These are phyloP conservation scores for Sherardia arvensis DNA, from an alignment of 257 asterid genomes.

Conservation along the genomic window DNA sequence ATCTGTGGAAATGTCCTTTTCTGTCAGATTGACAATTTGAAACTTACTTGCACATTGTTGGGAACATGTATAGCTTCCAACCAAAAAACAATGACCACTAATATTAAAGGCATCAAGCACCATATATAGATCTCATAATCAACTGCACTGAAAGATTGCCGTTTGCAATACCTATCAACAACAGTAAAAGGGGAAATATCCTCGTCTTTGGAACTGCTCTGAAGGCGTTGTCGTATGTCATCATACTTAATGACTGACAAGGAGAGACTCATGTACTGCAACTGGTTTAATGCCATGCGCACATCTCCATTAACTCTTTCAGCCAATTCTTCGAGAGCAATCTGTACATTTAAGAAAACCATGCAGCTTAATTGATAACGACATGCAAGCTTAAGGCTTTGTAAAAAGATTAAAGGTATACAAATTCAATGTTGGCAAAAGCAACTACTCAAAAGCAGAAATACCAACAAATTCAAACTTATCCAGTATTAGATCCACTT, in stretches of 20 bases:
- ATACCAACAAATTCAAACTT: background rate
- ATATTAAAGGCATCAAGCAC: background rate
- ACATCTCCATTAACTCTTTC: constrained; percentile 91
- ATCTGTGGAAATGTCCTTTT: background rate
- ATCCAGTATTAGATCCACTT: background rate
- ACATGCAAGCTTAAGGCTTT: background rate
- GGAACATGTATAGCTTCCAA: background rate
- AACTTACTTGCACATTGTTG: background rate
- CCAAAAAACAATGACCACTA: background rate
- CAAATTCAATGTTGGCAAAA: background rate
- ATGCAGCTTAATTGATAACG: constrained; percentile 13
- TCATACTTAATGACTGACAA: constrained; percentile 80
- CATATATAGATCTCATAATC: constrained; percentile 13
- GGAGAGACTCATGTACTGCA: constrained; percentile 93
- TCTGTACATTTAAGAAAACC: constrained; percentile 29
- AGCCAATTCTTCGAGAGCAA: constrained; percentile 93
- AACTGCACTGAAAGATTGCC: background rate
- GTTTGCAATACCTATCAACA: constrained; percentile 67
- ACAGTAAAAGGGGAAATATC: constrained; percentile 97
- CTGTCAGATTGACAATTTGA: background rate
- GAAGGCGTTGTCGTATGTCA: constrained; percentile 82
- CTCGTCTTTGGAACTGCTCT: constrained; percentile 90
- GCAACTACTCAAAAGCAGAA: background rate
- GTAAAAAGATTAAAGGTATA: background rate
- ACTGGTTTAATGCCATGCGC: constrained; percentile 92